phyloP scores from a whole-genome alignment of 2,329 filamentous ascomycete genomes.

The Ophidiomyces ophidiicola region DNA sequence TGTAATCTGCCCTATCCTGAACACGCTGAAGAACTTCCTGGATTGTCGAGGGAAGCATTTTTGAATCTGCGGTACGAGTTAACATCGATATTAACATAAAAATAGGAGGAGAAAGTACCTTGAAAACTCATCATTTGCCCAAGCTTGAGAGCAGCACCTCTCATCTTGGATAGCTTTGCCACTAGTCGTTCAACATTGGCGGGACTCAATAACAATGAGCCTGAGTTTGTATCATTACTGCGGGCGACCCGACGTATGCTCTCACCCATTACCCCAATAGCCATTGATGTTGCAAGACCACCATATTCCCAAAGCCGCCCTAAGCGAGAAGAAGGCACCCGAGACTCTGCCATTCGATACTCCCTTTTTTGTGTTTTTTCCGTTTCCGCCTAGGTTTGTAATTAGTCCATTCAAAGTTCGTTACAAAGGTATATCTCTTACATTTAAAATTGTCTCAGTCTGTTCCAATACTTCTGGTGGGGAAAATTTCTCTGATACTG shows the following conservation, averaged over 20 bases:
- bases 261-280: slow-evolving; percentile 81
- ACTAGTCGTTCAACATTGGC: slow-evolving; percentile 90
- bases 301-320: slow-evolving; percentile 90
- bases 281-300: slow-evolving; percentile 86
- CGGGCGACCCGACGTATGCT: slow-evolving; percentile 68
- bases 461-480: neutral
- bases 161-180: slow-evolving; percentile 85
- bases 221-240: slow-evolving; percentile 40
- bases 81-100: slow-evolving; percentile 5
- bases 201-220: slow-evolving; percentile 76
- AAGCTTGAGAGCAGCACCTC: slow-evolving; percentile 89
- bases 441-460: neutral
- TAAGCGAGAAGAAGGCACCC: slow-evolving; percentile 75
- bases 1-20: slow-evolving; percentile 93
- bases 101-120: slow-evolving; percentile 28
- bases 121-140: slow-evolving; percentile 98
- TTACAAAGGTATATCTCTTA: neutral
- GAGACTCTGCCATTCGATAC: slow-evolving; percentile 74
- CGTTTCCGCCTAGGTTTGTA: slow-evolving; percentile 20
- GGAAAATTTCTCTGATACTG: neutral
- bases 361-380: slow-evolving; percentile 5
- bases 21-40: slow-evolving; percentile 86
- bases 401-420: slow-evolving; percentile 1
- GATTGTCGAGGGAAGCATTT: slow-evolving; percentile 79
- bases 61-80: slow-evolving; percentile 50